phyloP scores from a whole-genome alignment of 345 rosid species.

The Chamaenerion angustifolium region DNA sequence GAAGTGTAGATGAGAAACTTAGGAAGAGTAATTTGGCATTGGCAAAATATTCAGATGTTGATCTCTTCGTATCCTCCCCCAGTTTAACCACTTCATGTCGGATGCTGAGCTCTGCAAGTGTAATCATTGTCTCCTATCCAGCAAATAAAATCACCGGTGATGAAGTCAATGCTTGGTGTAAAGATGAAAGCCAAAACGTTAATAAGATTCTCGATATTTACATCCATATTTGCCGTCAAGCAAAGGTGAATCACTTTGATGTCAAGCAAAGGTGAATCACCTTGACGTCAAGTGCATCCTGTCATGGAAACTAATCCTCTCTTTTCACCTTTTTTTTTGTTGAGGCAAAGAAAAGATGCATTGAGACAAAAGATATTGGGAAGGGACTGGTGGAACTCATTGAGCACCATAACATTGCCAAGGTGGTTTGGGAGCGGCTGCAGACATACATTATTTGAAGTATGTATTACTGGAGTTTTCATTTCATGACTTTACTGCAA shows the following conservation, averaged over 20 bases:
- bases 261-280: not conserved
- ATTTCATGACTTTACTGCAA: not conserved
- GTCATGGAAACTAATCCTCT: not conserved
- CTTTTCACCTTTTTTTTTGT: constrained; percentile 13
- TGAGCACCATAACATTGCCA: constrained; percentile 29
- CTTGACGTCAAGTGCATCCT: not conserved
- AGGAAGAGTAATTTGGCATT: no score
- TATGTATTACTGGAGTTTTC: constrained; percentile 8
- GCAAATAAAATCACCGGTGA: not conserved
- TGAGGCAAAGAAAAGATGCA: constrained; percentile 19
- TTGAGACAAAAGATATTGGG: no score
- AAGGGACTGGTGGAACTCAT: constrained; percentile 68
- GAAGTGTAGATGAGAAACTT: no score
- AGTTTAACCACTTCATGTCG: no score
- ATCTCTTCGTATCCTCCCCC: no score
- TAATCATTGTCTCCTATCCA: not conserved
- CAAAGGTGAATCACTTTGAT: constrained; percentile 3
- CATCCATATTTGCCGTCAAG: not conserved
- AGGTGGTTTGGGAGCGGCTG: constrained; percentile 75
- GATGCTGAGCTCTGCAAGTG: not conserved
- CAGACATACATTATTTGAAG: constrained; percentile 37
- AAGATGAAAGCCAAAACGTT: not conserved
- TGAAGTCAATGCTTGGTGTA: not conserved
- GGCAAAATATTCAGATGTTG: constrained; percentile 39
- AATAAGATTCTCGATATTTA: not conserved